Percentiles rank a stretch among this genome's conserved stretches.
Evolutionary conservation across 1,284 basidiomycete genomes (phyloP).

Genomic region (Tilletia setariae): DNA sequence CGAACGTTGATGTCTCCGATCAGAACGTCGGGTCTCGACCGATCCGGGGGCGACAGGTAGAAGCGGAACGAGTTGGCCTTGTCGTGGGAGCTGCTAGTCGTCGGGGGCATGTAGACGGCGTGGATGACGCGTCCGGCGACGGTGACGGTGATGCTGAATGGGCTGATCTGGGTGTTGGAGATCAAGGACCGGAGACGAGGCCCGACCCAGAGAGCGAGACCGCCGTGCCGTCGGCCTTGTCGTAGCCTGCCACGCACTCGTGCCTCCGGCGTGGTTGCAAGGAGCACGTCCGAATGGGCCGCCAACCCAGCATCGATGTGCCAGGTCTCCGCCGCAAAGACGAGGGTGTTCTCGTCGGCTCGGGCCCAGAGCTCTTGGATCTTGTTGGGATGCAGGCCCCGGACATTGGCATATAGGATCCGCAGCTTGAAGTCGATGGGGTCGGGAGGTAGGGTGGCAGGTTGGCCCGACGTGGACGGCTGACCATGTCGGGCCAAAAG

Average conservation of each 20-base stretch:
- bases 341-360: background rate
- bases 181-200: background rate
- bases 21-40: background rate
- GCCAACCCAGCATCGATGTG: background rate
- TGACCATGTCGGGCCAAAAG: too few species aligned
- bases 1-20: slow-evolving; percentile 1
- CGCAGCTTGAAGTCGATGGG: background rate
- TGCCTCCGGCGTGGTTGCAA: background rate
- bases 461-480: too few species aligned
- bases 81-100: background rate
- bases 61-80: background rate
- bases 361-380: background rate
- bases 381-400: background rate
- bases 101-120: background rate
- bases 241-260: background rate
- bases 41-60: background rate
- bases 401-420: background rate
- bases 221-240: background rate
- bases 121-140: background rate
- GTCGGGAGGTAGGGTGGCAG: too few species aligned
- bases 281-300: background rate
- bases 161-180: background rate
- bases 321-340: background rate
- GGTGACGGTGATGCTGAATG: background rate
- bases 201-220: background rate